phyloP scores from a whole-genome alignment of 352 stramenopile species.

The Phytophthora multivora region DNA sequence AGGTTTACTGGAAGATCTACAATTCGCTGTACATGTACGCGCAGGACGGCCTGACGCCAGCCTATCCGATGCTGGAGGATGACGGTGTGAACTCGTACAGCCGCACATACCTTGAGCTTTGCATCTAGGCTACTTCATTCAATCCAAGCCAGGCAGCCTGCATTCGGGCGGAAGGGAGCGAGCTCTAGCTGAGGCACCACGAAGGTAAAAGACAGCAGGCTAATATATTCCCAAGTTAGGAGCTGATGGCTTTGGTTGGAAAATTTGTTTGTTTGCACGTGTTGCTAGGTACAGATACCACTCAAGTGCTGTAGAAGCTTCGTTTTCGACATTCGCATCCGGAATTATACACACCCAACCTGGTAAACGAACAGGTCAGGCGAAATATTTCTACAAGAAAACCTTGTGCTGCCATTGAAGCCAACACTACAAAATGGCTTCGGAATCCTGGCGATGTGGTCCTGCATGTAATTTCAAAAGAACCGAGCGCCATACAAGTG shows the following conservation, averaged over 20 bases:
- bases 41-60: slow-evolving; percentile 96
- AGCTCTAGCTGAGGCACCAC: slow-evolving; percentile 13
- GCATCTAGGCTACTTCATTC: slow-evolving; percentile 46
- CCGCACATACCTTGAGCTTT: slow-evolving; percentile 94
- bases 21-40: slow-evolving; percentile 99
- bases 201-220: slow-evolving; percentile 19
- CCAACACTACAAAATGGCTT: slow-evolving; percentile 3
- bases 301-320: too few species aligned
- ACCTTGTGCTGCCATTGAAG: too few species aligned
- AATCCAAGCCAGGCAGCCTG: not conserved
- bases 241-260: not conserved
- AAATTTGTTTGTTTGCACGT: not conserved
- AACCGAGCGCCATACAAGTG: slow-evolving; percentile 5
- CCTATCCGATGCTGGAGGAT: slow-evolving; percentile 96
- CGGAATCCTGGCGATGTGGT: slow-evolving; percentile 9
- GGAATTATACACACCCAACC: too few species aligned
- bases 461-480: slow-evolving; percentile 5
- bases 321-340: too few species aligned
- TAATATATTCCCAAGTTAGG: slow-evolving; percentile 27
- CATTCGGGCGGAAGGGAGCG: slow-evolving; percentile 8
- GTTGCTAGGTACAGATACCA: too few species aligned
- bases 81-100: slow-evolving; percentile 96
- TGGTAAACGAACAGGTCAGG: too few species aligned
- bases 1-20: slow-evolving; percentile 99
- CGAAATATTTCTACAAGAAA: too few species aligned